phyloP scores from a whole-genome alignment of 2,329 filamentous ascomycete genomes.

The Monilinia aucupariae region DNA sequence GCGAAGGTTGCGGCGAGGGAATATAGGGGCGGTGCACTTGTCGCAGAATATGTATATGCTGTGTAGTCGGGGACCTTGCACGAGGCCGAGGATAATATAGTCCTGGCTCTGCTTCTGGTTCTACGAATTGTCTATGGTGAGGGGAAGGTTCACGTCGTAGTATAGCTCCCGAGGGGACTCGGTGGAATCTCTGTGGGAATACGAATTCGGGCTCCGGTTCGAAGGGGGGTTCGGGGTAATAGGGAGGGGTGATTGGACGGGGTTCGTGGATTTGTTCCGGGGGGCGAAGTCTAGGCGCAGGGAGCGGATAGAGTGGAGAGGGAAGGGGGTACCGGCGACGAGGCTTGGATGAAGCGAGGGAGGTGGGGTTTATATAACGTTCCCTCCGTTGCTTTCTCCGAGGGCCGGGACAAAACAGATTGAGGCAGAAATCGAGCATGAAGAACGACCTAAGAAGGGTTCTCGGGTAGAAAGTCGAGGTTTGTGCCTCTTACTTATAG shows the following conservation, averaged over 20 bases:
- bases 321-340: background rate
- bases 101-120: background rate
- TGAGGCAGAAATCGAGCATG: constrained; percentile 14
- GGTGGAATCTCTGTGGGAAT: background rate
- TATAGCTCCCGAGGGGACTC: background rate
- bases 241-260: background rate
- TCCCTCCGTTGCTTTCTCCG: constrained; percentile 7
- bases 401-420: constrained; percentile 9
- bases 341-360: background rate
- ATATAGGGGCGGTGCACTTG: background rate
- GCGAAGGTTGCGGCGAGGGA: background rate
- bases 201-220: background rate
- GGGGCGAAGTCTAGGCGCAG: background rate
- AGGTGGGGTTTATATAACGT: background rate
- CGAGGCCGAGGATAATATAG: background rate
- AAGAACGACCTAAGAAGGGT: background rate
- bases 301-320: background rate
- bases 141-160: background rate
- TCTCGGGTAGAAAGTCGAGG: background rate
- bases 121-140: background rate
- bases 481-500: background rate
- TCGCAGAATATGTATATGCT: background rate
- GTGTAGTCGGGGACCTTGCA: background rate
- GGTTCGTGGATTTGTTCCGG: background rate
- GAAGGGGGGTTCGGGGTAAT: background rate